Conservation (phyloP, 192 early-diverging fungal genomes). For the Geranomyces variabilis region DNA sequence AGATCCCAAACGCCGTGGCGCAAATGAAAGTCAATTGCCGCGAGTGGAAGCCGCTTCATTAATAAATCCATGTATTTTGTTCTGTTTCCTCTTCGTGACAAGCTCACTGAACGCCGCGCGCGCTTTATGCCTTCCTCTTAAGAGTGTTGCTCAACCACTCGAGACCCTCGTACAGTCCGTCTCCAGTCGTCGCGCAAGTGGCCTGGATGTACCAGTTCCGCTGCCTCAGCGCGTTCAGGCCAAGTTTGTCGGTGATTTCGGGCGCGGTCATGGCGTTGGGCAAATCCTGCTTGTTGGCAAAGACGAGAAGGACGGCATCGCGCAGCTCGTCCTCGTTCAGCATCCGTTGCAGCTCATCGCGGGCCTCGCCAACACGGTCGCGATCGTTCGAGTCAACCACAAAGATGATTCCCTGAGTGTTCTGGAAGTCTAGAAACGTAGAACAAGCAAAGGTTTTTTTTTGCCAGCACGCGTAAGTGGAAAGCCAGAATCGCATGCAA, state of each 20-base stretch:
- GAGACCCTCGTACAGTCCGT: conserved; percentile 96
- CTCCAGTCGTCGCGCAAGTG: conserved; percentile 88
- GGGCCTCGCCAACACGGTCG: conserved; percentile 90
- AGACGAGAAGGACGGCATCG: conserved; percentile 85
- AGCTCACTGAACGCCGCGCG: too few relatives aligned
- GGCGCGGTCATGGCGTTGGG: conserved; percentile 91
- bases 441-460: not conserved
- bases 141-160: conserved; percentile 80
- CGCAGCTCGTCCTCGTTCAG: conserved; percentile 95
- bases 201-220: conserved; percentile 94
- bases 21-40: too few relatives aligned
- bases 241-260: conserved; percentile 91
- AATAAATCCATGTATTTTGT: too few relatives aligned
- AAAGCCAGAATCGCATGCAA: not conserved
- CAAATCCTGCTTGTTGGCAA: conserved; percentile 98
- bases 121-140: conserved; percentile 18
- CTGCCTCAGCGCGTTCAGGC: conserved; percentile 78
- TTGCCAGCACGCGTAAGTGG: not conserved
- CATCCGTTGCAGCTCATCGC: conserved; percentile 94
- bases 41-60: too few relatives aligned
- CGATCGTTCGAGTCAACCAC: conserved; percentile 97
- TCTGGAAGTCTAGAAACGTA: conserved; percentile 80
- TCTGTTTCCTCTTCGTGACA: too few relatives aligned
- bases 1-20: too few relatives aligned
- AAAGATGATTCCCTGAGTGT: conserved; percentile 95